Evolutionary conservation across 192 early-diverging fungal species (phyloP).

Genomic region (Linnemannia zychae): DNA sequence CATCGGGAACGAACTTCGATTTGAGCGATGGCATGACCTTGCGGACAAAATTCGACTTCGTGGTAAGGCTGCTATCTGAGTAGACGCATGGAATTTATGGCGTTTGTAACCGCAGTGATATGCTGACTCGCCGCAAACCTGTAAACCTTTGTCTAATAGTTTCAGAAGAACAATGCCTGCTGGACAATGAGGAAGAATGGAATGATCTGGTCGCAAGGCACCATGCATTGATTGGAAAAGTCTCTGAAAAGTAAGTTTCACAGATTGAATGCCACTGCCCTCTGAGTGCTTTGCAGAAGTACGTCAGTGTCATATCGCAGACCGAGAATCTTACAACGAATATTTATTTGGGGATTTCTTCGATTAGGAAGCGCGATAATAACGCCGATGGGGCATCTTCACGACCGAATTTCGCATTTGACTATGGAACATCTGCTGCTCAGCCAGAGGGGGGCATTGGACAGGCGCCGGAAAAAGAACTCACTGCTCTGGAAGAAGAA

Average conservation of each 20-base stretch:
- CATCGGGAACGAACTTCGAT: constrained; percentile 46
- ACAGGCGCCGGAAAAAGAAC: constrained; percentile 7
- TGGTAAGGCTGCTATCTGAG: neutral
- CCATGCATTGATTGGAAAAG: constrained; percentile 46
- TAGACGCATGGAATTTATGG: too few relatives aligned
- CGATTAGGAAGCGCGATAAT: constrained; percentile 1
- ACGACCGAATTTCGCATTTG: constrained; percentile 16
- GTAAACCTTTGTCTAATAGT: constrained; percentile 14
- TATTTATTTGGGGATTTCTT: neutral
- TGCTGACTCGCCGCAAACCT: too few relatives aligned
- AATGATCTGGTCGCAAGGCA: constrained; percentile 46
- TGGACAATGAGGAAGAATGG: constrained; percentile 51
- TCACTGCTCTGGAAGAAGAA: constrained; percentile 37
- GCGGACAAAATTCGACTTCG: constrained; percentile 37
- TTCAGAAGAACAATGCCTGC: constrained; percentile 46
- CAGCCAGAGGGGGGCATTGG: neutral
- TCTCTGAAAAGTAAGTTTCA: constrained; percentile 27
- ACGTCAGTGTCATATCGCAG: neutral
- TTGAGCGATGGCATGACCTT: constrained; percentile 48
- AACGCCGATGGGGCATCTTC: neutral
- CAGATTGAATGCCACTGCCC: too few relatives aligned
- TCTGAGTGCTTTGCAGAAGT: neutral
- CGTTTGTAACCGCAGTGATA: too few relatives aligned
- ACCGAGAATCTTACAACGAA: neutral
- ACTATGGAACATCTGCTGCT: constrained; percentile 34